These are phyloP conservation scores for Lycium barbarum DNA, from an alignment of 257 asterid genomes.

Conservation along the genomic window DNA sequence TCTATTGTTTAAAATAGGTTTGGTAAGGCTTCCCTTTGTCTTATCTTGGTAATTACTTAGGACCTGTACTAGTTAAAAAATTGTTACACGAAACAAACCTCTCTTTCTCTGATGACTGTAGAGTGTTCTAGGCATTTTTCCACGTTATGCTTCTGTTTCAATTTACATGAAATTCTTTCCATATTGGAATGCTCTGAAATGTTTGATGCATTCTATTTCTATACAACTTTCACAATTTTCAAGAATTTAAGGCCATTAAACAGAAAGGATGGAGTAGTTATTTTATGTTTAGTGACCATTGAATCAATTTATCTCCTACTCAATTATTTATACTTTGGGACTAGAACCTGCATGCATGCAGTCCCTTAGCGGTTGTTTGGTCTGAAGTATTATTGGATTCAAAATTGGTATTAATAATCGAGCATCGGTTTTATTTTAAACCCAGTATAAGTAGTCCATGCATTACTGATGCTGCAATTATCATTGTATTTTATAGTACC, in stretches of 20 bases:
- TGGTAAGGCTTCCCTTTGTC: constrained; percentile 60
- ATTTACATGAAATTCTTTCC: neutral
- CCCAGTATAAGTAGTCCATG: neutral
- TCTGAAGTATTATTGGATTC: neutral
- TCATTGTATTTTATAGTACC: neutral
- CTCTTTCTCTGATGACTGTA: constrained; percentile 6
- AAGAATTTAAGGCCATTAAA: neutral
- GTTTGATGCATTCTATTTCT: neutral
- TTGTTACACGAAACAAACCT: neutral
- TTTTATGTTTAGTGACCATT: neutral
- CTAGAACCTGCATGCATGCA: neutral
- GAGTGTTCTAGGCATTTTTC: neutral
- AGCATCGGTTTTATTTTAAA: neutral
- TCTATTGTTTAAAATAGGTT: constrained; percentile 80
- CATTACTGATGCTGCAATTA: neutral
- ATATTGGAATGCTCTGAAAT: neutral
- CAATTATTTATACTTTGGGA: neutral
- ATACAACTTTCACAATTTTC: neutral
- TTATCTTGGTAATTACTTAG: neutral
- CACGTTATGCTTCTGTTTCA: neutral
- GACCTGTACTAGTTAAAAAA: neutral
- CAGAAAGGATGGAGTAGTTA: neutral
- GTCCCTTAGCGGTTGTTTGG: neutral
- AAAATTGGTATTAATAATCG: neutral
- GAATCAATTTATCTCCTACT: neutral